Percentiles rank a stretch among this genome's conserved stretches.
These are phyloP conservation scores for Termitomyces bulborhizus DNA, from an alignment of 768 basidiomycete species.

Conservation along the genomic window DNA sequence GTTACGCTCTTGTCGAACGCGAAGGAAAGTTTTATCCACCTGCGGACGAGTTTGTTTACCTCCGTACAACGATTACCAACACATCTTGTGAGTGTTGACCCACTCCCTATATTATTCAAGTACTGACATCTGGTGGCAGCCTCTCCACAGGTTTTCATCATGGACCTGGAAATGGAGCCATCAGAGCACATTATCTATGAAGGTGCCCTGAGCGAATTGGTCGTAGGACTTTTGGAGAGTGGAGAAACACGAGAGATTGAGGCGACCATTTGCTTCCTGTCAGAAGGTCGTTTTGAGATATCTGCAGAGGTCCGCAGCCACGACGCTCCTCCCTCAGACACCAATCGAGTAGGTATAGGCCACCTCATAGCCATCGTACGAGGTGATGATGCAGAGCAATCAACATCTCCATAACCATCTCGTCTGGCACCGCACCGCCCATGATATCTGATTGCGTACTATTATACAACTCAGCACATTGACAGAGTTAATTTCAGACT, in stretches of 20 bases:
- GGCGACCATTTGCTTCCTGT: constrained; percentile 65
- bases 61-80: constrained; percentile 56
- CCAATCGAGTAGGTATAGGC: constrained; percentile 30
- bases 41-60: constrained; percentile 58
- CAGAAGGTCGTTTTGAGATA: constrained; percentile 59
- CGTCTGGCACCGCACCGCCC: not conserved
- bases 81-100: constrained; percentile 49
- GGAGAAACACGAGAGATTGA: constrained; percentile 49
- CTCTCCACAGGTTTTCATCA: constrained; percentile 40
- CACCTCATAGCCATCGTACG: constrained; percentile 32
- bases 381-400: constrained; percentile 11
- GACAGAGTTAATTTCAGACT: constrained; percentile 7
- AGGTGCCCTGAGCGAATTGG: constrained; percentile 55
- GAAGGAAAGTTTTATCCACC: constrained; percentile 43
- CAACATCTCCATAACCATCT: not conserved
- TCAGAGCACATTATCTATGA: constrained; percentile 64
- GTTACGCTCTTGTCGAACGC: constrained; percentile 19
- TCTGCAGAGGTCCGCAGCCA: constrained; percentile 35
- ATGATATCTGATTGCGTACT: not conserved
- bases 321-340: constrained; percentile 16
- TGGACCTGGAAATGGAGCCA: constrained; percentile 53
- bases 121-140: constrained; percentile 28
- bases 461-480: constrained; percentile 9
- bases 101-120: not conserved
- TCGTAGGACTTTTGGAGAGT: constrained; percentile 54